phyloP scores from a whole-genome alignment of 352 stramenopile genomes.

The Pilasporangium apinafurcum region DNA sequence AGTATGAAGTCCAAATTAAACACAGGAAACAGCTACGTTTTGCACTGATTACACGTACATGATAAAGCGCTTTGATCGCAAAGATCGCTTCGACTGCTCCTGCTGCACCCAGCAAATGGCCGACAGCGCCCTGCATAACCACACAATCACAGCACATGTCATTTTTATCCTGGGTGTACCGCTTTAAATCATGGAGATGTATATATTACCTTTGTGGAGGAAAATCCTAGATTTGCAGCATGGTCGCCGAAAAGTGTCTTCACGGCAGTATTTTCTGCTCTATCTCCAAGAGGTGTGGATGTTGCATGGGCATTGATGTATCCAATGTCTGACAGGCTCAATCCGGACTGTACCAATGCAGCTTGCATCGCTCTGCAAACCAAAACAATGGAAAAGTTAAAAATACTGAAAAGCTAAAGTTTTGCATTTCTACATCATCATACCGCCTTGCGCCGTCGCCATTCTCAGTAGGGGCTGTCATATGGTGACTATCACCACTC shows the following conservation, averaged over 20 bases:
- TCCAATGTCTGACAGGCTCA: constrained; percentile 84
- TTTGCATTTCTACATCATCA: background rate
- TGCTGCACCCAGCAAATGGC: constrained; percentile 94
- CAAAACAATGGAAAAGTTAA: background rate
- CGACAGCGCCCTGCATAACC: constrained; percentile 90
- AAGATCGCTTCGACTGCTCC: constrained; percentile 96
- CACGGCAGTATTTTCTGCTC: constrained; percentile 91
- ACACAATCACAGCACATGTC: too few relatives aligned
- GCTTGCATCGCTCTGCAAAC: constrained; percentile 85
- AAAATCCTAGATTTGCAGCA: constrained; percentile 50
- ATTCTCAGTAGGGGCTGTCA: constrained; percentile 63
- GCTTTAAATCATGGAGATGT: background rate
- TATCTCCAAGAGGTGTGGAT: constrained; percentile 96
- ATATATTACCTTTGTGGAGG: constrained; percentile 67
- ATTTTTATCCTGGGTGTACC: too few relatives aligned
- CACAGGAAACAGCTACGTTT: background rate
- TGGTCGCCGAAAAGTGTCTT: constrained; percentile 74
- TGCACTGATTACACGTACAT: constrained; percentile 31
- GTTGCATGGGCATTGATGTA: constrained; percentile 99
- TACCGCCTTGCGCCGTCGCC: constrained; percentile 57
- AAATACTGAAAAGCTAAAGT: constrained; percentile 58
- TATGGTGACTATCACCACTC: constrained; percentile 95
- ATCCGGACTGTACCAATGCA: constrained; percentile 75
- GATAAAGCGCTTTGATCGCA: constrained; percentile 88
- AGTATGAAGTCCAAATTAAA: background rate